Conservation (phyloP, 2,329 filamentous ascomycete genomes). For the Apiospora kogelbergensis region DNA sequence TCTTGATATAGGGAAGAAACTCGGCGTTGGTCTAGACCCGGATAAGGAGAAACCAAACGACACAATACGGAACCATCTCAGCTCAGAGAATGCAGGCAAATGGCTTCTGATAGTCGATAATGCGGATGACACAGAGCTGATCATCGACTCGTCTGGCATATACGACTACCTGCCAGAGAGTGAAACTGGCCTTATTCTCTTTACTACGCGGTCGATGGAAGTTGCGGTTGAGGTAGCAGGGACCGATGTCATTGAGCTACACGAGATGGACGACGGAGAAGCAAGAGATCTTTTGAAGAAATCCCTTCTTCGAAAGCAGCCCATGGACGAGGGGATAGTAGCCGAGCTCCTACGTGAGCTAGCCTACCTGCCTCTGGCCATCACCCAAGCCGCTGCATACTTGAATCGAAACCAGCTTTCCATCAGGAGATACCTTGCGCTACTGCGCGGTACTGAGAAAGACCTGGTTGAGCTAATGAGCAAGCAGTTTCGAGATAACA, state of each 20-base stretch:
- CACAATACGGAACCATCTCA: slow-evolving; percentile 49
- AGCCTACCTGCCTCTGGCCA: slow-evolving; percentile 32
- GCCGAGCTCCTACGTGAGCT: neutral
- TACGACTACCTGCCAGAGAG: neutral
- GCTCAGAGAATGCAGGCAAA: slow-evolving; percentile 19
- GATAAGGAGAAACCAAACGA: slow-evolving; percentile 59
- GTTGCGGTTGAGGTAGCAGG: slow-evolving; percentile 27
- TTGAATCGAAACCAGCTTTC: slow-evolving; percentile 30
- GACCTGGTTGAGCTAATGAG: slow-evolving; percentile 32
- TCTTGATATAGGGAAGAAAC: slow-evolving; percentile 30
- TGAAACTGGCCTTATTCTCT: slow-evolving; percentile 23
- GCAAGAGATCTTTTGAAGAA: neutral
- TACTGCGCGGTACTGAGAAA: slow-evolving; percentile 31
- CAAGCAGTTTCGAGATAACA: slow-evolving; percentile 33
- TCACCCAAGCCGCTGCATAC: slow-evolving; percentile 39
- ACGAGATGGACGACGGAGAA: neutral
- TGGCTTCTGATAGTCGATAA: slow-evolving; percentile 48
- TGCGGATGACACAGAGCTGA: slow-evolving; percentile 36
- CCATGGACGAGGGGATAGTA: neutral
- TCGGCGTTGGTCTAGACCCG: slow-evolving; percentile 37
- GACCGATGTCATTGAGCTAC: slow-evolving; percentile 23
- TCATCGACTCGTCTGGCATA: slow-evolving; percentile 18
- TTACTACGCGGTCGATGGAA: slow-evolving; percentile 37
- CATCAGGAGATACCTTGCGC: slow-evolving; percentile 32
- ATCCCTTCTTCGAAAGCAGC: neutral